Conservation (phyloP, 2,329 filamentous ascomycete genomes). For the Colletotrichum tropicicola region DNA sequence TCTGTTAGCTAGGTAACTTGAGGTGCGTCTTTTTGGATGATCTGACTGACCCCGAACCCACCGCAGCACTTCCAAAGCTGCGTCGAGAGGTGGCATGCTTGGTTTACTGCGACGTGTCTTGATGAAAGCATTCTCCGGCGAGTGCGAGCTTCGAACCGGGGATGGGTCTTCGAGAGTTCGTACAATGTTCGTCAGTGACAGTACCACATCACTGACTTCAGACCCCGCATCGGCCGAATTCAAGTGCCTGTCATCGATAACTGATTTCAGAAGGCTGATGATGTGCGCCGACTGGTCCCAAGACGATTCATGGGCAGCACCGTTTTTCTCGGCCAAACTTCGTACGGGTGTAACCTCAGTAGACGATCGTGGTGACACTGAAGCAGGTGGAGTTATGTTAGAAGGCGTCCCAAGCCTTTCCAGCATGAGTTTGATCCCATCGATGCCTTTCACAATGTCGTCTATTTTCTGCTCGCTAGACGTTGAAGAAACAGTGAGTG, state of each 20-base stretch:
- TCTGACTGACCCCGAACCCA: background rate
- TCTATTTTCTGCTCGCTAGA: background rate
- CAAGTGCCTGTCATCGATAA: background rate
- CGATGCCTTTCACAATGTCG: background rate
- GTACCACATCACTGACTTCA: background rate
- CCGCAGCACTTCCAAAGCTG: background rate
- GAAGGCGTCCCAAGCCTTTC: background rate
- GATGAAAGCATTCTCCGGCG: too few relatives aligned
- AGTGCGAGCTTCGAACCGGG: background rate
- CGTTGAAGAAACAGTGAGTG: background rate
- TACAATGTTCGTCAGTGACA: background rate
- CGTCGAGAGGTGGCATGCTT: background rate
- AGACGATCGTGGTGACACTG: too few relatives aligned
- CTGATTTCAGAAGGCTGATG: constrained; percentile 41
- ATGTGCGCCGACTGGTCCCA: constrained; percentile 45
- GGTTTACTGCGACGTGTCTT: background rate
- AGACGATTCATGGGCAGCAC: background rate
- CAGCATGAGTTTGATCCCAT: background rate
- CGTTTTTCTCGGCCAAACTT: background rate
- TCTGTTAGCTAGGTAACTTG: background rate
- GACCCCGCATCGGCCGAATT: background rate
- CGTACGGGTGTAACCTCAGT: too few relatives aligned
- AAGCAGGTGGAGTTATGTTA: too few relatives aligned
- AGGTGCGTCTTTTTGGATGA: too few relatives aligned
- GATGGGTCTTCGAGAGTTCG: background rate